Conservation (phyloP, 2,329 filamentous ascomycete genomes). For the Akanthomyces dipterigenus region DNA sequence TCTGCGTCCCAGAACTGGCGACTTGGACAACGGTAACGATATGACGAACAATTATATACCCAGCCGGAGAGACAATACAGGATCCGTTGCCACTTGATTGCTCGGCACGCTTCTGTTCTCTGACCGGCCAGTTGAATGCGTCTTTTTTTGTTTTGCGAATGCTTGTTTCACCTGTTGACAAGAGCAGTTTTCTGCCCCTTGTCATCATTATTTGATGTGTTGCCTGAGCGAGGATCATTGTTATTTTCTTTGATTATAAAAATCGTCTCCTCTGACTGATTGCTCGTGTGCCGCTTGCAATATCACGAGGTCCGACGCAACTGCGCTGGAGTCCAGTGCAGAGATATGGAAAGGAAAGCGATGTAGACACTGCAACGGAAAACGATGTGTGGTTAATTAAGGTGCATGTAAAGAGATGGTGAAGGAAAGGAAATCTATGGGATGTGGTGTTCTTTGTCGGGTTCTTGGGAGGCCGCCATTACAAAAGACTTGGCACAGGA, state of each 20-base stretch:
- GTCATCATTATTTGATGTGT: neutral
- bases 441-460: neutral
- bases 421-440: neutral
- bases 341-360: too few species aligned
- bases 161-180: neutral
- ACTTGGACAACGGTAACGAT: neutral
- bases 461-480: neutral
- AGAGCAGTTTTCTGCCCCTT: neutral
- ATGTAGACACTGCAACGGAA: neutral
- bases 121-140: constrained; percentile 4
- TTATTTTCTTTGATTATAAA: neutral
- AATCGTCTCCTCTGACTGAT: neutral
- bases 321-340: neutral
- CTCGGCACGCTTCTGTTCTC: neutral
- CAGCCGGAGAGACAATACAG: neutral
- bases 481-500: neutral
- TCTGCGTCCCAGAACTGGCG: neutral
- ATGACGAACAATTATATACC: constrained; percentile 10
- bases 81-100: neutral
- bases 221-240: neutral
- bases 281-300: neutral
- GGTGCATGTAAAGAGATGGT: neutral
- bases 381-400: neutral
- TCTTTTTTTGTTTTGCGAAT: neutral
- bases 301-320: neutral